These are phyloP conservation scores for Venturia nashicola DNA, from an alignment of 2,329 filamentous ascomycete species.

Conservation along the genomic window DNA sequence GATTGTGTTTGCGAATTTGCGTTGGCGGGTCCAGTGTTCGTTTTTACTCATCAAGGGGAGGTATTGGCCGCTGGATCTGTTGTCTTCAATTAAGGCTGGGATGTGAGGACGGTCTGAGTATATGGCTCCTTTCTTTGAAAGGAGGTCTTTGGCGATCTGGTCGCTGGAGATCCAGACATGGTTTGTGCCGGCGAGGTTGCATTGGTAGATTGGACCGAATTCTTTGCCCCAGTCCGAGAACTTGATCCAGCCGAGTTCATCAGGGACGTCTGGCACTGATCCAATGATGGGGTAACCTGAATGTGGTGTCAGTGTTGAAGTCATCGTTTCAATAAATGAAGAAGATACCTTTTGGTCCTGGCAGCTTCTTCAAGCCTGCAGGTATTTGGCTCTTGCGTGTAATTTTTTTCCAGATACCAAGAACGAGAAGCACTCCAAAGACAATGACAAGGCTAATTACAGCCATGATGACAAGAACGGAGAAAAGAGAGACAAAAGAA, in stretches of 20 bases:
- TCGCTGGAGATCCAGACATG: slow-evolving; percentile 35
- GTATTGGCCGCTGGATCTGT: slow-evolving; percentile 32
- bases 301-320: neutral
- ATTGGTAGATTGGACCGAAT: slow-evolving; percentile 33
- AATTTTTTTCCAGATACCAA: slow-evolving; percentile 20
- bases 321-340: neutral
- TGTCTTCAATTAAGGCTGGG: slow-evolving; percentile 30
- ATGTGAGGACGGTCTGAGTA: slow-evolving; percentile 36
- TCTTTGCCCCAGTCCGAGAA: slow-evolving; percentile 33
- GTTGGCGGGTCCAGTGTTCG: slow-evolving; percentile 28
- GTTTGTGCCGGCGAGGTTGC: slow-evolving; percentile 31
- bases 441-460: slow-evolving; percentile 18
- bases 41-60: slow-evolving; percentile 32
- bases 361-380: slow-evolving; percentile 24
- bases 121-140: slow-evolving; percentile 32
- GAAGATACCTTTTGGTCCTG: slow-evolving; percentile 27
- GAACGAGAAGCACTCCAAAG: slow-evolving; percentile 16
- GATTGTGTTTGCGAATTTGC: slow-evolving; percentile 33
- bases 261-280: slow-evolving; percentile 29
- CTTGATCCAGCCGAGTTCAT: slow-evolving; percentile 31
- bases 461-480: slow-evolving; percentile 16
- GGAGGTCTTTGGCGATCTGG: slow-evolving; percentile 28
- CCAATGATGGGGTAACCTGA: slow-evolving; percentile 31
- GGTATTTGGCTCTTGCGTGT: slow-evolving; percentile 13
- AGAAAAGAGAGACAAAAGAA: neutral